phyloP scores from a whole-genome alignment of 805 yeast species.

The Monosporozyma unispora region DNA sequence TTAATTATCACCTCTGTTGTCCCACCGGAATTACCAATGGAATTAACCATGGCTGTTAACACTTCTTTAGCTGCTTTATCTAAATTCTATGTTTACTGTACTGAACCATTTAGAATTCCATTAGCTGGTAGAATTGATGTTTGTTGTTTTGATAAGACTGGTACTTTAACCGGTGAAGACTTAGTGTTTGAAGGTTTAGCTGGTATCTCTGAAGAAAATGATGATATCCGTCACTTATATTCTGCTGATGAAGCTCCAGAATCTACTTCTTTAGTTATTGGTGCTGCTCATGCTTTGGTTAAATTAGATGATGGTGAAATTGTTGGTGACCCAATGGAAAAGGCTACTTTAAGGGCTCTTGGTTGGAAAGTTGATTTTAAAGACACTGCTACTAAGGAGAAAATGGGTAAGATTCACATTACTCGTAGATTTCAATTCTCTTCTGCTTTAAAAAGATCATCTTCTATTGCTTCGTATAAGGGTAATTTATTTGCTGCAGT shows the following conservation, averaged over 20 bases:
- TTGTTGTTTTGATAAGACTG: constrained; percentile 97
- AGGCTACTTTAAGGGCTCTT: constrained; percentile 83
- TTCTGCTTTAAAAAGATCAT: constrained; percentile 88
- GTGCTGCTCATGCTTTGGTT: constrained; percentile 94
- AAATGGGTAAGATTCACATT: constrained; percentile 47
- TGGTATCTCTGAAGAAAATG: constrained; percentile 45
- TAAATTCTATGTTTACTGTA: constrained; percentile 86
- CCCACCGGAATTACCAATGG: constrained; percentile 99
- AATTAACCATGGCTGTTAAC: constrained; percentile 95
- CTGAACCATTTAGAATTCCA: constrained; percentile 97
- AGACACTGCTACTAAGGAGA: constrained; percentile 51
- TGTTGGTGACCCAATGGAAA: constrained; percentile 99
- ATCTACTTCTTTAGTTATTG: constrained; percentile 63
- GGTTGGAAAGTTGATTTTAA: constrained; percentile 76
- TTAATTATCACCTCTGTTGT: constrained; percentile 94
- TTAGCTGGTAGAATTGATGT: constrained; percentile 96
- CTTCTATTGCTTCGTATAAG: constrained; percentile 63
- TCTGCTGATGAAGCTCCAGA: constrained; percentile 56
- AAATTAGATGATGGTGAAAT: constrained; percentile 91
- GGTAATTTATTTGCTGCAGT: constrained; percentile 65
- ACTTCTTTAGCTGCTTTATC: constrained; percentile 79
- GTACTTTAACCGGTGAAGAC: constrained; percentile 96
- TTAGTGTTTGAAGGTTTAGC: constrained; percentile 94
- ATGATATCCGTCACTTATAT: constrained; percentile 44
- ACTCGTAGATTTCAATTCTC: constrained; percentile 95